phyloP scores from a whole-genome alignment of 305 asterid species.

The Solanum hybrid region DNA sequence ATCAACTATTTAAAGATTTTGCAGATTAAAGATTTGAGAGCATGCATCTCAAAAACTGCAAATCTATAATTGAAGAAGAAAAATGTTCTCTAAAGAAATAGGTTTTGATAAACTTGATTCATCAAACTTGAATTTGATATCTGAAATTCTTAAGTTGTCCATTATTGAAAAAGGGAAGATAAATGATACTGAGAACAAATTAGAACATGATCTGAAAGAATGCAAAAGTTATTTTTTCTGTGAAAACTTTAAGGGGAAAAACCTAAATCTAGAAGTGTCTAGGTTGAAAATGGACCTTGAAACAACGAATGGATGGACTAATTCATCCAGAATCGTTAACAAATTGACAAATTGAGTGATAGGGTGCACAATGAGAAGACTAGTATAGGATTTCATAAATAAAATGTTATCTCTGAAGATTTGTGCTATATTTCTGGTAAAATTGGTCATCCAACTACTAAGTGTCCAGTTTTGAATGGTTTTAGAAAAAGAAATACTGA shows the following conservation, averaged over 20 bases:
- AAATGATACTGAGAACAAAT: background rate
- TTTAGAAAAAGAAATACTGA: no score
- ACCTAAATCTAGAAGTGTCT: background rate
- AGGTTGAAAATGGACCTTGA: background rate
- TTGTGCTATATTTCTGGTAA: no score
- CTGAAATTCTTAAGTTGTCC: background rate
- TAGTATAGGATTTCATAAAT: no score
- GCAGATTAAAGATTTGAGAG: no score
- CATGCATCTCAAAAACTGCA: no score
- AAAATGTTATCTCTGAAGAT: no score
- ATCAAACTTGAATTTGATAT: background rate
- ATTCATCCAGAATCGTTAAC: background rate
- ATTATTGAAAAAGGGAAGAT: no score
- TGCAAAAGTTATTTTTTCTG: background rate
- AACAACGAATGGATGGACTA: background rate
- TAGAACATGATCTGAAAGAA: background rate
- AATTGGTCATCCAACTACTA: no score
- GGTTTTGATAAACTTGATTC: background rate
- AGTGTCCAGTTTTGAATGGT: no score
- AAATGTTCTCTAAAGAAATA: background rate
- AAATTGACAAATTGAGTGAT: no score
- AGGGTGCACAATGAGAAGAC: no score
- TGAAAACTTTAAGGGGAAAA: background rate
- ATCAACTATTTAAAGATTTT: no score
- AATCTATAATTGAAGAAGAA: background rate